These are phyloP conservation scores for Xylariales sp. DNA, from an alignment of 2,329 filamentous ascomycete genomes.

Conservation along the genomic window DNA sequence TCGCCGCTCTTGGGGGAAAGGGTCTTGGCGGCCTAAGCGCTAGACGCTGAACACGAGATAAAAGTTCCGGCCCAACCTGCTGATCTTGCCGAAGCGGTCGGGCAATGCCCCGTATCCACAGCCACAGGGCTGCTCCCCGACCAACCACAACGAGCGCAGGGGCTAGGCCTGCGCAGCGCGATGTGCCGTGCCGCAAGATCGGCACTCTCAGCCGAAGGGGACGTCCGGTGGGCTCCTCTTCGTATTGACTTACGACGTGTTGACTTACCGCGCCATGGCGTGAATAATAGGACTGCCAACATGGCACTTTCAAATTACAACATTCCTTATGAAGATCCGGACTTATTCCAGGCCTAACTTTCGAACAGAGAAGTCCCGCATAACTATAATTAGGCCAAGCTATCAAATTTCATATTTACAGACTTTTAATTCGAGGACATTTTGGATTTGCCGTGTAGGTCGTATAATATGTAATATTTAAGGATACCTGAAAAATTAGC, in stretches of 20 bases:
- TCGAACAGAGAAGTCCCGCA: background rate
- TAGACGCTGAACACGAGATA: conserved; percentile 16
- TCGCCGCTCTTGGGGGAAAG: too few relatives aligned
- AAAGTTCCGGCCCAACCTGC: conserved; percentile 2
- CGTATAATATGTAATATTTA: too few relatives aligned
- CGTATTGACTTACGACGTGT: background rate
- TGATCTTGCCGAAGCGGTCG: conserved; percentile 9
- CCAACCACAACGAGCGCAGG: background rate
- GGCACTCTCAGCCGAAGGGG: background rate
- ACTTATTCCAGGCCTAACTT: background rate
- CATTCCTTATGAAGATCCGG: background rate
- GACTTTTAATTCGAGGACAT: background rate
- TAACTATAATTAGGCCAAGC: background rate
- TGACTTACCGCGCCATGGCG: too few relatives aligned
- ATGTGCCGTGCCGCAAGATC: background rate
- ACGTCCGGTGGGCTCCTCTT: background rate
- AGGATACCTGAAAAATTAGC: too few relatives aligned
- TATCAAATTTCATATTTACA: background rate
- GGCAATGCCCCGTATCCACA: background rate
- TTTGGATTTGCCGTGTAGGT: background rate
- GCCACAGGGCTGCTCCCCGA: background rate
- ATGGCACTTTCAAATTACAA: background rate
- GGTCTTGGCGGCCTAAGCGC: background rate
- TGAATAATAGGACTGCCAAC: background rate
- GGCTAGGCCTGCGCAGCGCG: background rate